These are phyloP conservation scores for Pterocarpus santalinus DNA, from an alignment of 306 rosid species.

Conservation along the genomic window DNA sequence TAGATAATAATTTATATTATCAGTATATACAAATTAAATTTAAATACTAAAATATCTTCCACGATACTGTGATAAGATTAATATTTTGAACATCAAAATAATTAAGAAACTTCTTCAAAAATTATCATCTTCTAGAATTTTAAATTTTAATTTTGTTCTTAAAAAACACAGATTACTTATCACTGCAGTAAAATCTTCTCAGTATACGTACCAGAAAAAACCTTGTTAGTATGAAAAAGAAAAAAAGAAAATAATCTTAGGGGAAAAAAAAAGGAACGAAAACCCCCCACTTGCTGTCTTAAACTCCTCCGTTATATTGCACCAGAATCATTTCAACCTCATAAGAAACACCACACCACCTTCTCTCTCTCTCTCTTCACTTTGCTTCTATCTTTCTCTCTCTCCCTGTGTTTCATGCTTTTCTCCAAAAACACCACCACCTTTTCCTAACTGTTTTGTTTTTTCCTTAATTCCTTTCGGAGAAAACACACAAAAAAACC, in stretches of 20 bases:
- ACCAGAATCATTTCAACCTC: constrained; percentile 54
- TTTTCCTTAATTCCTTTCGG: constrained; percentile 27
- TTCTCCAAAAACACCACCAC: constrained; percentile 54
- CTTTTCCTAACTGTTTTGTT: constrained; percentile 43
- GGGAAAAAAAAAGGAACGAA: background rate
- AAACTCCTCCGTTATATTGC: constrained; percentile 51
- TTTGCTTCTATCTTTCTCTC: constrained; percentile 25
- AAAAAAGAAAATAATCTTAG: background rate
- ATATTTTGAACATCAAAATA: background rate
- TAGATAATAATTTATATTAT: no score
- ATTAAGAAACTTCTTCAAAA: no score
- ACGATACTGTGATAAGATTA: background rate
- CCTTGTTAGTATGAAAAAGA: background rate
- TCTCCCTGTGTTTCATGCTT: constrained; percentile 54
- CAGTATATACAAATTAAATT: no score
- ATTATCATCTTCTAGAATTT: background rate
- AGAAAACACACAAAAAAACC: background rate
- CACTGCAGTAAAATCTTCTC: background rate
- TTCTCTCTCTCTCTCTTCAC: background rate
- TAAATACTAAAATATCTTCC: background rate
- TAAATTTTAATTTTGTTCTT: no score
- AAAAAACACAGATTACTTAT: no score
- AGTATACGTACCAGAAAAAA: no score
- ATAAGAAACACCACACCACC: constrained; percentile 37
- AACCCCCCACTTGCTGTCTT: constrained; percentile 24